Percentiles rank a stretch among this genome's conserved stretches.
phyloP scores from a whole-genome alignment of 2,329 filamentous ascomycete genomes.

The Colletotrichum chrysophilum region DNA sequence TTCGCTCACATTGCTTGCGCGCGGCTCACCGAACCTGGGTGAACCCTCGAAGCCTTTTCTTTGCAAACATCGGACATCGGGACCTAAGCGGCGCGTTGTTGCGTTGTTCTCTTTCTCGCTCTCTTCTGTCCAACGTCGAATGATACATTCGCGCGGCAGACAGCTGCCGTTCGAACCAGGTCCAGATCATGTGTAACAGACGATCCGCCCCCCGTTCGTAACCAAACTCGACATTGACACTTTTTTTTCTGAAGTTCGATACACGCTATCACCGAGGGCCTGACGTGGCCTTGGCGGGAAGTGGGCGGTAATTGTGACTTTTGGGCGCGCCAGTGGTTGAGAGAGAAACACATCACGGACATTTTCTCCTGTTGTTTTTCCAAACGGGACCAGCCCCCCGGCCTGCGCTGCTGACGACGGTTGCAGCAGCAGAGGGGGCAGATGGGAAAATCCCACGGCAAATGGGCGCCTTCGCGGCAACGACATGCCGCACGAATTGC shows the following conservation, averaged over 20 bases:
- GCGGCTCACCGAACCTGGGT: background rate
- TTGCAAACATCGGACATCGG: background rate
- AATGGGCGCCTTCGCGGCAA: background rate
- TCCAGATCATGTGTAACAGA: background rate
- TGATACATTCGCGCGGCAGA: background rate
- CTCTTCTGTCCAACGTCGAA: background rate
- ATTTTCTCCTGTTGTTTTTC: background rate
- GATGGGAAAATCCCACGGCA: background rate
- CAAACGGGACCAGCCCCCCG: background rate
- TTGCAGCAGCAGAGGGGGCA: background rate
- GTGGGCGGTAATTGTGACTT: background rate
- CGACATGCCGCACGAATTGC: background rate
- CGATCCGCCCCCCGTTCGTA: background rate
- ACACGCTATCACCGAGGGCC: background rate
- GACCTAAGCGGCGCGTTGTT: background rate
- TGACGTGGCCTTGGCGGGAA: slow-evolving; percentile 5
- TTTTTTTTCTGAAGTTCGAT: background rate
- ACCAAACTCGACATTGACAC: background rate
- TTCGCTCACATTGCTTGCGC: background rate
- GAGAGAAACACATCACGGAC: slow-evolving; percentile 7
- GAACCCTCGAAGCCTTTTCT: background rate
- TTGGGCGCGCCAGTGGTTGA: background rate
- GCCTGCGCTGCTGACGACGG: background rate
- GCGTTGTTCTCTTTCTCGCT: background rate
- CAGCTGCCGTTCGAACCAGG: background rate